Evolutionary conservation across 1,284 basidiomycete species (phyloP), one percentile per base, ranked within the genome.

Genomic region (Anthracocystis setariae): DNA sequence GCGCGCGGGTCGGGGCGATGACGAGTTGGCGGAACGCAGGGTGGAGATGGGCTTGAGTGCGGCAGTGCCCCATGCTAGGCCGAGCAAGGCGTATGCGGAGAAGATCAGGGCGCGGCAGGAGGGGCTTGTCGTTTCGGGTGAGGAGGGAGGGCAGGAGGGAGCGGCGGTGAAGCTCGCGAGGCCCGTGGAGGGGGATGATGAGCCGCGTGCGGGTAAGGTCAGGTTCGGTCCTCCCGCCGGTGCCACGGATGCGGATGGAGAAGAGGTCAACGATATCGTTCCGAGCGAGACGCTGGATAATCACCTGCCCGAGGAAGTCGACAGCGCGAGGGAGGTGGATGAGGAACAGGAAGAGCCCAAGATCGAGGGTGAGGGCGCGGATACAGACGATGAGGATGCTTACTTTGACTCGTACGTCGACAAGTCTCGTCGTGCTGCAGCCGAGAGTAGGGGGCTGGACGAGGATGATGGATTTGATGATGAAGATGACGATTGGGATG

Each of bases 401-500:
- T 71, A 66, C 50, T 71, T 62, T 51, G 68, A 65, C 51, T 32
- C 43, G 42, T 71, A 71, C 20, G 42, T 71, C 13, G 44, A 53
- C 18, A 46, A 50, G 25, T 64, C 62, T 25, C 53, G 47, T 12
- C 54, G 54, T 12, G 56, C 52, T 39, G 61, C 57, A 42, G 51
- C 53, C 10, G 58, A 58, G 23, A 58, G 58, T 47, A 58, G 58
- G 2, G 65, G 65, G 0, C 9, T 93, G 92, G 80, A 94, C 91
- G 83, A 93, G 18, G 52, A 67, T 20, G 40, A 71, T 20, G 62
- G 45, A 10, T 55, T 48, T 12, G 57, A 57, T 5, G 55, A 55
- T 20, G 48, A 42, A 13, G 48, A 51, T 25, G 46, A 93, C 90
- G 65, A 93, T 88, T 75, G 91, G 91, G 25, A 92, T 91, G 73